phyloP scores from a whole-genome alignment of 2,329 filamentous ascomycete species.

The Aureobasidium musti region DNA sequence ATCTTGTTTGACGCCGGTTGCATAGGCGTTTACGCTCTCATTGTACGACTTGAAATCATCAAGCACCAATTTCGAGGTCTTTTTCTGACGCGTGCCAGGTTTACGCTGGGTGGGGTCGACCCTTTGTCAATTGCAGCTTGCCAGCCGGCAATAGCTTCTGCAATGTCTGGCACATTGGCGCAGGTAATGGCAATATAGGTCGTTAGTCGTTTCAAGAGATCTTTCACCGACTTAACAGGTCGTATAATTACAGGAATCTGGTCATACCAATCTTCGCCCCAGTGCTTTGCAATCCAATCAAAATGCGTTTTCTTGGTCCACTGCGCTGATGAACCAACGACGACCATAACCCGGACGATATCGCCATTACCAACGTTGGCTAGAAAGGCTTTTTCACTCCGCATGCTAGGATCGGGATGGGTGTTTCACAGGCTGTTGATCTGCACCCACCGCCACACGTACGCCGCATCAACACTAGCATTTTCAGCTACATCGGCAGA shows the following conservation, averaged over 20 bases:
- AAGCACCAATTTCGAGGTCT: background rate
- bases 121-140: background rate
- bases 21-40: background rate
- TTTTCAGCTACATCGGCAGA: too few species aligned
- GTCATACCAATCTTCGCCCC: background rate
- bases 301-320: background rate
- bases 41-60: background rate
- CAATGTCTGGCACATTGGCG: background rate
- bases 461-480: too few species aligned
- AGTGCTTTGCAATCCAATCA: background rate
- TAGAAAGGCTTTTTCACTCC: too few species aligned
- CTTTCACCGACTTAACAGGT: background rate
- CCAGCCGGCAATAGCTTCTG: background rate
- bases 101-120: background rate
- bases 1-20: background rate
- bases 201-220: background rate
- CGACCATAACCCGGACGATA: background rate
- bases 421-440: too few species aligned
- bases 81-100: background rate
- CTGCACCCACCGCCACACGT: too few species aligned
- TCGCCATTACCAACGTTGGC: too few species aligned
- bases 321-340: background rate
- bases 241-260: background rate
- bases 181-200: background rate
- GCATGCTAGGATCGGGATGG: too few species aligned